Evolutionary conservation across 2,329 filamentous ascomycete genomes (phyloP), one percentile per base, ranked within the genome.

Genomic region (Camillea tinctor): DNA sequence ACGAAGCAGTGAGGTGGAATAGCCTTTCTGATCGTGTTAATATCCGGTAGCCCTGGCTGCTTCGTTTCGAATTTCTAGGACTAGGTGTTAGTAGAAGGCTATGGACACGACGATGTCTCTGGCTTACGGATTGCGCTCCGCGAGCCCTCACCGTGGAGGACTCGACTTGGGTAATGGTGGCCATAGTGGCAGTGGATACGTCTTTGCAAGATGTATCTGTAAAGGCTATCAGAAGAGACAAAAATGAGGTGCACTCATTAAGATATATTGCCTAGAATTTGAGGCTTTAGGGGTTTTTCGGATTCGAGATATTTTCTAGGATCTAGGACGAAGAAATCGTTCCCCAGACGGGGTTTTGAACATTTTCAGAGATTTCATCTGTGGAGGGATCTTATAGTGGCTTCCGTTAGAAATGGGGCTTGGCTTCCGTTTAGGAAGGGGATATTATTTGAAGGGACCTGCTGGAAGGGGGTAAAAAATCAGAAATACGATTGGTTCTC

Each of bases 1-100:
- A 85, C 72, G 74, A 88, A 87, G 79, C 86, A 88, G 70, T 88
- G 80, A 17, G 80, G 74, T 23, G 86, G 86, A 64, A 88, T 88
- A 55, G 84, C 81, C 66, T 80, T 75, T 55, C 77, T 72, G 64
- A 81, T 74, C 53, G 78, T 78, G 69, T 79, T 78, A 66, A 81
- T 80, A 66, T 82, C 79, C 51, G 80, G 80, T 62, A 79, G 77
- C 63, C 66, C 54, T 4, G 60, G 58, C 40, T 60, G 53, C 61
- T 64, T 54, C 15, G 44, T 48, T 50, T 66, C 58, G 4, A 66
- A 52, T 21, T 60, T 64, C 64, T 67, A n/a, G 11, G 55, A 5
- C 17, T 8, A 22, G 20, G 5, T 52, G 53, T 65, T 48, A 64
- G 54, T 53, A 6, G n/a, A 13, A 11, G 20, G 15, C 23, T 23